Evolutionary conservation across 495 filamentous ascomycete genomes (phyloP).

Genomic region (Talaromyces proteolyticus): DNA sequence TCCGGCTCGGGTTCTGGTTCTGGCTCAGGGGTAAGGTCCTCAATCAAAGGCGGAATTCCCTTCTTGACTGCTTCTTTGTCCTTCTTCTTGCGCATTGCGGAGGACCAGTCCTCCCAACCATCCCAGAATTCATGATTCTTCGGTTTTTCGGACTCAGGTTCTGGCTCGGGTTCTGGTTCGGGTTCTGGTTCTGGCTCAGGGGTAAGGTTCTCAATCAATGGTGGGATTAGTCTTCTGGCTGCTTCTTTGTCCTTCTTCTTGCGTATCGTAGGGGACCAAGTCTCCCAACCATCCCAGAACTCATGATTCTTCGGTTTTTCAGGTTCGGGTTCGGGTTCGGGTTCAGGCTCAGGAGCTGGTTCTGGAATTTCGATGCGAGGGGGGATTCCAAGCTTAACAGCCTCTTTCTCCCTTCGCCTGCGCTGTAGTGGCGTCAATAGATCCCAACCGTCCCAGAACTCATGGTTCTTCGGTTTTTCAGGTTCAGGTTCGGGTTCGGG

Average conservation of each 20-base stretch:
- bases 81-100: constrained; percentile 10
- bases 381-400: constrained; percentile 8
- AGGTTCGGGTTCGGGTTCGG: constrained; percentile 9
- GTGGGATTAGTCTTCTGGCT: constrained; percentile 1
- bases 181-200: constrained; percentile 2
- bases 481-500: constrained; percentile 21
- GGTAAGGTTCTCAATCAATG: constrained; percentile 4
- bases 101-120: neutral
- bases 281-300: constrained; percentile 4
- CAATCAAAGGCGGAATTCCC: neutral
- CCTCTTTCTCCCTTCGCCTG: constrained; percentile 14
- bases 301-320: constrained; percentile 3
- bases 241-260: constrained; percentile 8
- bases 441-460: constrained; percentile 3
- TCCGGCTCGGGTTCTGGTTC: constrained; percentile 13
- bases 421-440: constrained; percentile 4
- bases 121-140: neutral
- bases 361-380: neutral
- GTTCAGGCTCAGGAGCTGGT: constrained; percentile 9
- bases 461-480: constrained; percentile 7
- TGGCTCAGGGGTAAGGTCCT: constrained; percentile 6
- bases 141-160: constrained; percentile 12
- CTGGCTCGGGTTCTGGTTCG: constrained; percentile 18
- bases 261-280: neutral
- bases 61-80: constrained; percentile 11